Evolutionary conservation across 805 yeast species (phyloP), one percentile per base, ranked within the genome.

Genomic region (Barnettozyma sp.): DNA sequence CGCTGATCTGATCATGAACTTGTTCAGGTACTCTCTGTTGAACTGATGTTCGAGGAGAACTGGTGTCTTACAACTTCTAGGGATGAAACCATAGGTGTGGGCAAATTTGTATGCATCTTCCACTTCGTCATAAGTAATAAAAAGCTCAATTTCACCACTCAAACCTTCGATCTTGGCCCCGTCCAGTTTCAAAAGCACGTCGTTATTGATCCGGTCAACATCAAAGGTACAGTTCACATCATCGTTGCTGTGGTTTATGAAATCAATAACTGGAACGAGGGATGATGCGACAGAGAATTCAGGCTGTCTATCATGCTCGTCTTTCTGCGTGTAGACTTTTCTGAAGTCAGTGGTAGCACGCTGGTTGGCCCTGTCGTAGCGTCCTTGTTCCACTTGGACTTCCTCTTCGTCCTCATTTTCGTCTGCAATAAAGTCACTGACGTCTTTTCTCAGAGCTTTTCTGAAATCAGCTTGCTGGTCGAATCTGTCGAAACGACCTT

Each of bases 241-340:
- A 15, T 52, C 55, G 38, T 61, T 62, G 28, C 60, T 57, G 50
- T 81, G 90, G 51, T 81, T 81, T 6, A 71, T 82, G 63, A 73
- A 81, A 54, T 81, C 90, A 21, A 81, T 46, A 1, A 77, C 41
- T 1, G 90, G 87, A 1, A 80, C 83, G 36, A 81, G 52, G 0
- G 83, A 70, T 0, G 76, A 65, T 33, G 71, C 68, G 5, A 71
- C 70, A 5, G 54, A 46, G 42, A 62, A 76, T 29, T 67, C 72
- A 10, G 62, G 69, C 10, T 36, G 25, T 13, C 18, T 22, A 12
- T 31, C 30, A 17, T 35, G 31, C 19, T 32, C 36, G 15, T 35
- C 30, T 12, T 23, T 28, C 11, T 24, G 16, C 21, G 30, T 26
- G 26, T 22, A 26, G 4, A 23, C 41, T 19, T 22, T 38, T 30